Evolutionary conservation across 352 stramenopile genomes (phyloP).

Genomic region (Hyaloperonospora arabidopsidis): DNA sequence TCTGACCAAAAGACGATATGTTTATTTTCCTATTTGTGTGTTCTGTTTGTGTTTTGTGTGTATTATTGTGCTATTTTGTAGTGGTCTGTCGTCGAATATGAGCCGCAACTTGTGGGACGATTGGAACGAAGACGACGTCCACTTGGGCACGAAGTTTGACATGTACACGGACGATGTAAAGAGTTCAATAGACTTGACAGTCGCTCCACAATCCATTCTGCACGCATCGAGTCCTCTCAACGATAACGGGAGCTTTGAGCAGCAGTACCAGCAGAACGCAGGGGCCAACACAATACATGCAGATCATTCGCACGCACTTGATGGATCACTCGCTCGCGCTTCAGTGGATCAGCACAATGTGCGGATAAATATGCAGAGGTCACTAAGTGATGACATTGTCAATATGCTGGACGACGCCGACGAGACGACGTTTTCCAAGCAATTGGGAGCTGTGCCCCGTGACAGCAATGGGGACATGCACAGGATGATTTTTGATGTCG

Average conservation of each 20-base stretch:
- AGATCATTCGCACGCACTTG: not conserved
- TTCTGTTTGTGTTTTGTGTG: not conserved
- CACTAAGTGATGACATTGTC: slow-evolving; percentile 72
- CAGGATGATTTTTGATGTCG: slow-evolving; percentile 16
- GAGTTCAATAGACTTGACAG: slow-evolving; percentile 26
- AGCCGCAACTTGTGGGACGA: slow-evolving; percentile 84
- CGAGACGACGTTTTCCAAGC: slow-evolving; percentile 30
- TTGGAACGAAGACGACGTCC: slow-evolving; percentile 75
- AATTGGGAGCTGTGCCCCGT: slow-evolving; percentile 19
- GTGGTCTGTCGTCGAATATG: slow-evolving; percentile 68
- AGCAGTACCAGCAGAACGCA: too few relatives aligned
- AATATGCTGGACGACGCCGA: slow-evolving; percentile 58
- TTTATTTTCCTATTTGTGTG: slow-evolving; percentile 3
- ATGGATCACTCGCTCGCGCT: not conserved
- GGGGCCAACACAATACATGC: not conserved
- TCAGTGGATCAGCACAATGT: slow-evolving; percentile 22
- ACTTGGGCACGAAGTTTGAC: slow-evolving; percentile 63
- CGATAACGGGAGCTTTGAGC: too few relatives aligned
- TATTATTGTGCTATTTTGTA: slow-evolving; percentile 14
- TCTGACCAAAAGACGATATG: not conserved
- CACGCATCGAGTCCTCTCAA: slow-evolving; percentile 5
- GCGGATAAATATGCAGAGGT: slow-evolving; percentile 40
- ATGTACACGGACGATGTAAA: slow-evolving; percentile 48
- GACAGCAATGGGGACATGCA: slow-evolving; percentile 20
- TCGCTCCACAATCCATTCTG: slow-evolving; percentile 17